phyloP scores from a whole-genome alignment of 495 filamentous ascomycete genomes.

The Venustampulla echinocandica region DNA sequence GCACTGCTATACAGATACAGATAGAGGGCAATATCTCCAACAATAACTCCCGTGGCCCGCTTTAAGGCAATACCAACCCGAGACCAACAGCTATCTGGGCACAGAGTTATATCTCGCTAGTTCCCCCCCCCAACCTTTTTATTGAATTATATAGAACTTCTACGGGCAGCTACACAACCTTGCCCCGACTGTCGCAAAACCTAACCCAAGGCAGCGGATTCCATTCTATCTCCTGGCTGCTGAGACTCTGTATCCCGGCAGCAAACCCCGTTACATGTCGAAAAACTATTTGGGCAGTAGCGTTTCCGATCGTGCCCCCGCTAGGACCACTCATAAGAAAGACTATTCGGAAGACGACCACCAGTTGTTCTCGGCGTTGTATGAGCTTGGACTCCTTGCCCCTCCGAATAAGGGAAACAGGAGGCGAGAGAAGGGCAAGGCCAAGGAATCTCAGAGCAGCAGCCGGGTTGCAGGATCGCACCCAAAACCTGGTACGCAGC shows the following conservation, averaged over 20 bases:
- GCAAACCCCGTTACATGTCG: conserved; percentile 12
- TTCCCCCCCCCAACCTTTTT: too few relatives aligned
- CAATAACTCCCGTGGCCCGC: too few relatives aligned
- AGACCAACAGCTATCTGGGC: too few relatives aligned
- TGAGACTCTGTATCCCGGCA: not conserved
- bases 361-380: conserved; percentile 14
- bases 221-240: too few relatives aligned
- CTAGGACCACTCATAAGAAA: not conserved
- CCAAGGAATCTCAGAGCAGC: conserved; percentile 14
- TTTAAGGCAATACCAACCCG: too few relatives aligned
- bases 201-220: too few relatives aligned
- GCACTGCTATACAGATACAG: too few relatives aligned
- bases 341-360: conserved; percentile 11
- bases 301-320: not conserved
- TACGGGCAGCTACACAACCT: too few relatives aligned
- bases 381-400: conserved; percentile 23
- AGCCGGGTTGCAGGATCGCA: conserved; percentile 19
- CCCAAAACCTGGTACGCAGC: conserved; percentile 18
- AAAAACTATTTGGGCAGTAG: conserved; percentile 12
- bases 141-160: too few relatives aligned
- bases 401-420: conserved; percentile 18
- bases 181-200: too few relatives aligned
- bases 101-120: too few relatives aligned
- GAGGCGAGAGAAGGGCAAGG: conserved; percentile 18
- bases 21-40: too few relatives aligned